phyloP scores from a whole-genome alignment of 371 early-diverging fungal species.

The Capniomyces stellatus region DNA sequence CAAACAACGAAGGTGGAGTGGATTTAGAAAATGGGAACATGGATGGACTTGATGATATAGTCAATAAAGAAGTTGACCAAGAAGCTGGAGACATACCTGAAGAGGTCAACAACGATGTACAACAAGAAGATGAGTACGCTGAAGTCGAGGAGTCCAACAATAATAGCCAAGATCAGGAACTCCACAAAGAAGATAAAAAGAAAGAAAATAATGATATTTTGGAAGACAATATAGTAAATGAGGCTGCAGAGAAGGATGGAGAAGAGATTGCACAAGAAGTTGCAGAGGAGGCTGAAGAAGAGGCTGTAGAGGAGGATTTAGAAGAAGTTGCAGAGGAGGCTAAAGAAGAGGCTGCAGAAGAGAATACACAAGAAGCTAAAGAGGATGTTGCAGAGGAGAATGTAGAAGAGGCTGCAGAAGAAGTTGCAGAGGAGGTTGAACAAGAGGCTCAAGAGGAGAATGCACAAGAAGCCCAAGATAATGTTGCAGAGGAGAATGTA shows the following conservation, averaged over 20 bases:
- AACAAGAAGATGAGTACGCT: no score
- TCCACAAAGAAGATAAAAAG: no score
- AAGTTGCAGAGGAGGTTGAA: neutral
- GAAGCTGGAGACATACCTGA: no score
- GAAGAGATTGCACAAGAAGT: neutral
- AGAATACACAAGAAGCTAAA: neutral
- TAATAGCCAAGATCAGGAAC: no score
- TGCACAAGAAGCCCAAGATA: neutral
- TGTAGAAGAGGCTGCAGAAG: neutral
- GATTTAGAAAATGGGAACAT: no score
- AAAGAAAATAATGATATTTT: no score
- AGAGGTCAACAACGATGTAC: no score
- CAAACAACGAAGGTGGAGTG: no score
- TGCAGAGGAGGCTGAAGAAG: constrained; percentile 1
- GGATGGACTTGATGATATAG: no score
- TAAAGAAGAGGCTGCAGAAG: neutral
- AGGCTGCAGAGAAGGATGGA: neutral
- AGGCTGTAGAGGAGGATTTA: constrained; percentile 1
- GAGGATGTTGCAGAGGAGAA: neutral
- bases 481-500: neutral
- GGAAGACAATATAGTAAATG: no score
- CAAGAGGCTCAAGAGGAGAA: neutral
- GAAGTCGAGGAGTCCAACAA: no score
- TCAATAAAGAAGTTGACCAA: no score
- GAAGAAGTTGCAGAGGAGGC: constrained; percentile 1